Conservation (phyloP, 2,329 filamentous ascomycete species). For the Eutypa lata region DNA sequence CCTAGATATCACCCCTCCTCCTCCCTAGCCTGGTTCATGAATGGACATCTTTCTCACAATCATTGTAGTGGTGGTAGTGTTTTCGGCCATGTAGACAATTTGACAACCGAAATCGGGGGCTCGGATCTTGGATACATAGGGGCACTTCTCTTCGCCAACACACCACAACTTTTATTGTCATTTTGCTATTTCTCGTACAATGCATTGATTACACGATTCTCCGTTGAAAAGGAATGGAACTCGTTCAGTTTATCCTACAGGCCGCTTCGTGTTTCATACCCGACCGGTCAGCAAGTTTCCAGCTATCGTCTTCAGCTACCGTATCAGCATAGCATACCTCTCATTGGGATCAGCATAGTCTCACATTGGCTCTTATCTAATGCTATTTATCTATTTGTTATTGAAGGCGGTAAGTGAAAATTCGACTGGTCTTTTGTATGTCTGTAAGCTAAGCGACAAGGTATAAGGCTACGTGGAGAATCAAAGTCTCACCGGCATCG, state of each 20-base stretch:
- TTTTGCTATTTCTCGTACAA: constrained; percentile 19
- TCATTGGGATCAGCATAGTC: constrained; percentile 2
- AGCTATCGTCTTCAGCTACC: constrained; percentile 8
- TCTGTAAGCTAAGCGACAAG: neutral
- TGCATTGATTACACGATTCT: constrained; percentile 15
- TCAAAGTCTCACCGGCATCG: neutral
- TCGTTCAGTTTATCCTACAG: constrained; percentile 4
- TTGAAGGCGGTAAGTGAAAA: neutral
- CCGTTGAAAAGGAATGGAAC: constrained; percentile 19
- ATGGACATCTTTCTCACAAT: neutral
- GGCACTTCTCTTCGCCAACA: constrained; percentile 11
- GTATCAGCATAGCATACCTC: constrained; percentile 8
- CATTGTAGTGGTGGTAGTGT: neutral
- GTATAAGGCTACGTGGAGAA: neutral
- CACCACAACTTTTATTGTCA: constrained; percentile 18
- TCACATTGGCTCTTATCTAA: constrained; percentile 10
- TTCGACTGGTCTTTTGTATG: neutral
- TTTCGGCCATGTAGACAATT: constrained; percentile 2
- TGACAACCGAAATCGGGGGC: neutral
- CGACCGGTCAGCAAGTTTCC: constrained; percentile 16
- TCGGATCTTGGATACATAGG: neutral
- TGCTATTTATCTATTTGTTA: constrained; percentile 3
- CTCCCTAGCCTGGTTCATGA: too few species aligned
- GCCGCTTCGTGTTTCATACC: constrained; percentile 13
- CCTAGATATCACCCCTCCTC: neutral